These are phyloP conservation scores for Carpinus viminea DNA, from an alignment of 306 rosid genomes.

Conservation along the genomic window DNA sequence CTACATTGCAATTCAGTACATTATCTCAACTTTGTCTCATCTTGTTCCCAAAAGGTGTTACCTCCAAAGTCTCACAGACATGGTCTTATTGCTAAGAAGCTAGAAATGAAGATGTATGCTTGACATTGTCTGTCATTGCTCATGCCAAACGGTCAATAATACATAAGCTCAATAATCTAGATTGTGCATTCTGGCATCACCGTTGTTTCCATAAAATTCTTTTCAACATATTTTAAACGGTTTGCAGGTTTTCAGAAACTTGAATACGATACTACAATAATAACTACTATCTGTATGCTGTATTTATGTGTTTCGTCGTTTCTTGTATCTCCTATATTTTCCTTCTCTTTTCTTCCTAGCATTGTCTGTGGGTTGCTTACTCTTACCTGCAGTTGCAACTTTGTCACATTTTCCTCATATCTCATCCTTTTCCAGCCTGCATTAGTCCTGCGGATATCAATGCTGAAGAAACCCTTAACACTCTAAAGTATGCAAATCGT, in stretches of 20 bases:
- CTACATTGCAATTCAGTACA: background rate
- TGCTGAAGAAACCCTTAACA: conserved; percentile 98
- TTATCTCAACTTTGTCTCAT: background rate
- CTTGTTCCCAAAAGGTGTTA: conserved; percentile 6
- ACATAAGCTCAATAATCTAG: conserved; percentile 5
- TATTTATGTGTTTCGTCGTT: background rate
- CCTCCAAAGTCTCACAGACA: background rate
- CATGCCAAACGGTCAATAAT: background rate
- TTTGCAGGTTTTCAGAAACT: conserved; percentile 11
- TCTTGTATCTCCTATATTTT: background rate
- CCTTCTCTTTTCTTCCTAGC: conserved; percentile 4
- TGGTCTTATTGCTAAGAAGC: conserved; percentile 6
- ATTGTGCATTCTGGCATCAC: conserved; percentile 11
- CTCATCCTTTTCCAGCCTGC: conserved; percentile 70
- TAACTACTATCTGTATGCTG: conserved; percentile 12
- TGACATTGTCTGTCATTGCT: conserved; percentile 21
- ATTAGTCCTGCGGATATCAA: conserved; percentile 99
- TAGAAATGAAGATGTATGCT: conserved; percentile 14
- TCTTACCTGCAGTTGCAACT: conserved; percentile 16
- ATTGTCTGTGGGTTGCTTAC: conserved; percentile 19
- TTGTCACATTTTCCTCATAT: conserved; percentile 32
- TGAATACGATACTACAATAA: conserved; percentile 17
- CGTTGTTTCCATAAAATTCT: conserved; percentile 5
- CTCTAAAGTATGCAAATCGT: conserved; percentile 98
- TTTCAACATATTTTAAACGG: conserved; percentile 17